Evolutionary conservation across 1,284 basidiomycete species (phyloP), one percentile per base, ranked within the genome.

Genomic region (Microstroma glucosiphilum): DNA sequence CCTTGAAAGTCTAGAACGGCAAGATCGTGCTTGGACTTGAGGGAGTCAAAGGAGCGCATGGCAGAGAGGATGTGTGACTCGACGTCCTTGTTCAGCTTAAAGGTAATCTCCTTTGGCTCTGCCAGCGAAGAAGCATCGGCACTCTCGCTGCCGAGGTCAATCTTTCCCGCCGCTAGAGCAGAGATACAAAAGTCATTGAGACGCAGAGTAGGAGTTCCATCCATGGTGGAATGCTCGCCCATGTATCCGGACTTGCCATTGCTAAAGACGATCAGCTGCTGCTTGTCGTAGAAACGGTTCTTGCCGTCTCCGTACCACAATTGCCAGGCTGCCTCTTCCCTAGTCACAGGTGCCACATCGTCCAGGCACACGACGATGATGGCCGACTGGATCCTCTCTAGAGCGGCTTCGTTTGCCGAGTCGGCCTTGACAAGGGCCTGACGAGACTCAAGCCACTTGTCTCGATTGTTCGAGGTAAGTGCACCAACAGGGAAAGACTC

Each of bases 281-380:
- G 94, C 82, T 98, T 98, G 83, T 98, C 96, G 79, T 89, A 97
- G 85, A 90, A 99, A 64, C 94, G 84, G 81, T 96, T 96, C 68
- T 87, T 84, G 49, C 91, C 92, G 69, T 96, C 87, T 51, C 94
- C 94, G 30, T 89, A 88, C 94, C 94, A 98, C 65, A 88, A 86
- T 23, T 82, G 83, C 90, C 90, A 70, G 8, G 67, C 68, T 19
- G 89, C 83, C 48, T 91, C 87, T 71, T 96, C 90, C 42, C 90
- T 84, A 13, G 89, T 91, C 49, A 89, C 82, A 0, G 91, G 91
- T 59, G 84, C 83, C 13, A 83, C 84, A 77, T 90, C 89, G 76
- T 98, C 96, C 25, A 99, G 83, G 60, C 87, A 87, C 6, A 99
- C 84, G 3, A 97, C 79, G 67, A 96, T 86, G 82, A 94, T 90